phyloP scores from a whole-genome alignment of 179 eudicot species.

The Beta macrorhiza region DNA sequence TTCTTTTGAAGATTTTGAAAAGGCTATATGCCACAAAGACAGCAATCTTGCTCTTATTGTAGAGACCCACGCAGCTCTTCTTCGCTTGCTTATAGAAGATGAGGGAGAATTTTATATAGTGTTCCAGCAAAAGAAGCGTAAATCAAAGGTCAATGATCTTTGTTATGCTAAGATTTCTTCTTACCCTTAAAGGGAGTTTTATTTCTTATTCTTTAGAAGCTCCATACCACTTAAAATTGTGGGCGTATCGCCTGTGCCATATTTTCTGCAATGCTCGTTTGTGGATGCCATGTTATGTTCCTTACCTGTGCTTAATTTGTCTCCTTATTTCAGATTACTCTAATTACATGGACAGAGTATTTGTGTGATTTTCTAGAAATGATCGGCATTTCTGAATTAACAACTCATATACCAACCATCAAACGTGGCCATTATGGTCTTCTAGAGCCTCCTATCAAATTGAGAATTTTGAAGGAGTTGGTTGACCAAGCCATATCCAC shows the following conservation, averaged over 20 bases:
- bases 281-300: slow-evolving; percentile 15
- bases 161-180: neutral
- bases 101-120: slow-evolving; percentile 53
- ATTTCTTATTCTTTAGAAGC: neutral
- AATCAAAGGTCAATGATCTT: slow-evolving; percentile 60
- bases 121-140: slow-evolving; percentile 57
- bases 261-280: neutral
- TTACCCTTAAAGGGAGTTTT: neutral
- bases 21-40: slow-evolving; percentile 77
- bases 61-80: slow-evolving; percentile 81
- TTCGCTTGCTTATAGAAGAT: slow-evolving; percentile 74
- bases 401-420: slow-evolving; percentile 56
- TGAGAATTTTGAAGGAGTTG: slow-evolving; percentile 63
- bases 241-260: neutral
- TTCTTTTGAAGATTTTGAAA: slow-evolving; percentile 84
- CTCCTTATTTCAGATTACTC: slow-evolving; percentile 61
- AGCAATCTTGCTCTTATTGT: slow-evolving; percentile 68
- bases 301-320: slow-evolving; percentile 5
- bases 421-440: slow-evolving; percentile 91
- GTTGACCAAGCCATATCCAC: slow-evolving; percentile 57
- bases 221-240: neutral
- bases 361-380: slow-evolving; percentile 83
- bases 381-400: slow-evolving; percentile 44
- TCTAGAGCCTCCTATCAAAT: slow-evolving; percentile 57
- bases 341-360: slow-evolving; percentile 79